Evolutionary conservation across 306 rosid species (phyloP), one percentile per base, ranked within the genome.

Genomic region (Alnus rubra): DNA sequence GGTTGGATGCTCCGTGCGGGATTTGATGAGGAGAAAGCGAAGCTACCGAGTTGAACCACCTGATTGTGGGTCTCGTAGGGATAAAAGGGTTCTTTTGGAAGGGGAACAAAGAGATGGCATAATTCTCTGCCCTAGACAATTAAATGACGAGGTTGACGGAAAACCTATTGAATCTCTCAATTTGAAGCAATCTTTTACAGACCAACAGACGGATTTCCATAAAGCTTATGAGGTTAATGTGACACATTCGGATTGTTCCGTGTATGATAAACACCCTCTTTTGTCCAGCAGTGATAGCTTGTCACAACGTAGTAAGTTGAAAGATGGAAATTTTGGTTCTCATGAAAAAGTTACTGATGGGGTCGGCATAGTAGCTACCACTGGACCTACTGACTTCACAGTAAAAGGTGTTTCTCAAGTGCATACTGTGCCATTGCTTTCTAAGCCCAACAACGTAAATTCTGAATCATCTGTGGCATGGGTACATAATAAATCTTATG

Each of bases 1-100:
- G 80, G 86, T 58, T 81, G 84, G 67, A 82, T 77, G 88, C 86
- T 92, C 97, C n/a, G 60, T 94, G 82, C 81, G 95, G 75, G 98
- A 92, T 80, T 82, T 94, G 89, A 94, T 94, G 98, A 91, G 97
- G 87, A 88, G 89, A 83, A 92, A 92, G 81, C 88, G 97, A 70
- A 86, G 82, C 39, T 53, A 75, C 75, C 92, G 79, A 71, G 78
- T 64, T 42, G 92, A 87, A 71, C 86, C 86, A 79, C 71, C 23
- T 75, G 92, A 88, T 51, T 53, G 56, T 8, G 84, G 79, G 74
- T 69, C 88, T 83, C 78, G 23, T 45, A 79, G 82, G 81, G 63
- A 55, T 69, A 83, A 83, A 79, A 86, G 74, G 80, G 80, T 74
- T 73, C 64, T 50, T 65, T 76, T 80, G 71, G 93, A 80, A 65